Conservation (phyloP, 257 asterid genomes). For the Verbena officinalis region DNA sequence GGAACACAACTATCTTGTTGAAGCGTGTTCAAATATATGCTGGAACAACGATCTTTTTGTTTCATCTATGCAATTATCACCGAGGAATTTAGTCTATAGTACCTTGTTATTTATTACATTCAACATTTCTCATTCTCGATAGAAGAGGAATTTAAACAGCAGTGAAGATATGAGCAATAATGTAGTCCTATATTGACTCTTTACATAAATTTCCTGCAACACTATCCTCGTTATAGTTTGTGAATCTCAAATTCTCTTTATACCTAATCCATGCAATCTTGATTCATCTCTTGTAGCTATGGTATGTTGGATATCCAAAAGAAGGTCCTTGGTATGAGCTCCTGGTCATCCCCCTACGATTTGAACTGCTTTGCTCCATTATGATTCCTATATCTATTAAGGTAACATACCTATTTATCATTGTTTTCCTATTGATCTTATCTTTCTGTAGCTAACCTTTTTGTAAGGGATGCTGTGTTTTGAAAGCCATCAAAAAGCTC, state of each 20-base stretch:
- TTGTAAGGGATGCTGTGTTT: constrained; percentile 10
- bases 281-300: constrained; percentile 62
- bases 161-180: constrained; percentile 10
- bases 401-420: constrained; percentile 47
- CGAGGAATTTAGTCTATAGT: not conserved
- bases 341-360: constrained; percentile 94
- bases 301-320: constrained; percentile 92
- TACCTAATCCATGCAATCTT: constrained; percentile 30
- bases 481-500: not conserved
- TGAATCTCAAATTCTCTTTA: constrained; percentile 11
- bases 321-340: constrained; percentile 99
- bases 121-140: constrained; percentile 14
- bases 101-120: not conserved
- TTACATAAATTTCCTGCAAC: constrained; percentile 9
- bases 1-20: constrained; percentile 13
- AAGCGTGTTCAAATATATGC: constrained; percentile 11
- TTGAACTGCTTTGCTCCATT: constrained; percentile 98
- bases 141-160: constrained; percentile 6
- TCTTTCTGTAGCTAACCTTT: constrained; percentile 1
- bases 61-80: constrained; percentile 7
- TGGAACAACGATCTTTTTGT: constrained; percentile 8
- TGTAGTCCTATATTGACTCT: constrained; percentile 25
- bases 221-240: not conserved
- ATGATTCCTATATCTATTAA: constrained; percentile 99
- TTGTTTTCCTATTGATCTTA: constrained; percentile 9